Base-by-base conservation (phyloP, 495 filamentous ascomycete species). In the Saxophila tyrrhenica region DNA sequence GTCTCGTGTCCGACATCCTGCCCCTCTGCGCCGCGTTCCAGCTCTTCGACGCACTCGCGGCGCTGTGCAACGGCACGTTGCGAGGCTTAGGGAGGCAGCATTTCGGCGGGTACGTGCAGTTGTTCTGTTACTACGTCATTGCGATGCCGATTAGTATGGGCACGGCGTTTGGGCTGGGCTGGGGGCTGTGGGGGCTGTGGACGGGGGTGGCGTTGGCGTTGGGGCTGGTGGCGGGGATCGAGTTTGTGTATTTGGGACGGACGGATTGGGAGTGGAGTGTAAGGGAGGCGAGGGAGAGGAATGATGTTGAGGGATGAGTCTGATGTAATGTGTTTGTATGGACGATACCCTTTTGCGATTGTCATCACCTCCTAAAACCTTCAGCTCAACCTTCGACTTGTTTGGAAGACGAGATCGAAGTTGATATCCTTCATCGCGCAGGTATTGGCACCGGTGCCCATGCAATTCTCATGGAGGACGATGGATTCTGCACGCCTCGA, bases 1-100 rank as follows among this genome's bases (percentile, higher is more conserved):
- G 67, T 8, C 35, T 65, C 41, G 60, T 65, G 19, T 51, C 46
- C 3, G 48, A 50, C 1, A 43, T 62, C 23, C 57, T 69, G 23
- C 66, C 66, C 10, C 17, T 66, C 17, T 61, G 55, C 49, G 66
- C 66, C 10, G 59, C 63, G 1, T 51, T 69, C 25, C 62, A 65
- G 39, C 50, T 67, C 13, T 56, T 63, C 7, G 67, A 69, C 48
- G 55, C 67, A 7, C n/a, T 62, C 62, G 72, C 70, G 48, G 62
- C 60, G 42, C 64, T 42, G 3, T 43, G 20, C 50, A 48, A 53
- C 39, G 55, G 55, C 24, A 53, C 43, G 24, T 22, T 57, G 17
- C n/a, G 55, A 23, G 48, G 55, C 2, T 20, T 69, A 1, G 68
- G 50, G 13, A 23, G 50, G 35, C 55, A 57, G 50, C 45, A 53